phyloP scores from a whole-genome alignment of 176 grass and related monocot species.

The Thalia dealbata region DNA sequence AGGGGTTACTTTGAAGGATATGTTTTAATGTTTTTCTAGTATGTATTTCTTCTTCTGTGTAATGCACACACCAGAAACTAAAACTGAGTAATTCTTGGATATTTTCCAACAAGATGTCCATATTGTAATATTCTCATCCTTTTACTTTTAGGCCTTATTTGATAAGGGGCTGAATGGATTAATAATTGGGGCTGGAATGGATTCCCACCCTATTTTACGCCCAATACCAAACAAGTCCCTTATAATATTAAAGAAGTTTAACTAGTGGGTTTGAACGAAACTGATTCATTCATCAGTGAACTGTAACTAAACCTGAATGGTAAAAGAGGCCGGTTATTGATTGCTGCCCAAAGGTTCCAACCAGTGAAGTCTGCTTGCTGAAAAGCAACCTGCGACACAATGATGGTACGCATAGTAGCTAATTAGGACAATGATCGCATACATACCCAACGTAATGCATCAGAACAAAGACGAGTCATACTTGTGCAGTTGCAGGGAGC shows the following conservation, averaged over 20 bases:
- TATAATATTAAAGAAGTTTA: not conserved
- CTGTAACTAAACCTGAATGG: constrained; percentile 95
- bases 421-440: not conserved
- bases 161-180: no score
- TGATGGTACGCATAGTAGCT: not conserved
- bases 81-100: not conserved
- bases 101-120: not conserved
- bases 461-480: constrained; percentile 8
- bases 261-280: not conserved
- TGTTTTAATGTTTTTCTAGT: no score
- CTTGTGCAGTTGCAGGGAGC: constrained; percentile 78
- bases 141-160: no score
- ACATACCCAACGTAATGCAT: not conserved
- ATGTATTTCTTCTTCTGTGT: no score
- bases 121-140: not conserved
- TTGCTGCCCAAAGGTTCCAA: constrained; percentile 95
- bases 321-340: constrained; percentile 76
- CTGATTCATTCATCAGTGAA: no score
- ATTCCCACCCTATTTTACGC: no score
- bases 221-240: no score
- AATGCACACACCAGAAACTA: not conserved
- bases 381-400: constrained; percentile 67
- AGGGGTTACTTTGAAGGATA: no score
- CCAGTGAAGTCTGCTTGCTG: constrained; percentile 89
- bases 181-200: no score